These are phyloP conservation scores for Flaveria sonorensis DNA, from an alignment of 129 eudicot genomes.

Conservation along the genomic window DNA sequence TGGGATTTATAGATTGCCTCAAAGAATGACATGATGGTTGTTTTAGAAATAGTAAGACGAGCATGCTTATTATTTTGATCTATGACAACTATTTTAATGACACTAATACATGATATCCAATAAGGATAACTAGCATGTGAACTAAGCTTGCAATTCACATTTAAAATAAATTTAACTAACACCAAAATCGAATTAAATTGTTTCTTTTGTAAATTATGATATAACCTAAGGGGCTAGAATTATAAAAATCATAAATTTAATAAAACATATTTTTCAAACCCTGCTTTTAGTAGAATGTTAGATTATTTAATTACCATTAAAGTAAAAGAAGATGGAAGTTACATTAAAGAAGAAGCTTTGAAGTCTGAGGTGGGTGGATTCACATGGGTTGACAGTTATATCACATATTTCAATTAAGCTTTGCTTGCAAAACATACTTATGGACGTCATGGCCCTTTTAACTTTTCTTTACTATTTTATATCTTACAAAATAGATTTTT, in stretches of 20 bases:
- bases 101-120: too few relatives aligned
- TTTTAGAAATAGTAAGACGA: too few relatives aligned
- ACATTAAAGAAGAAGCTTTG: conserved; percentile 12
- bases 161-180: too few relatives aligned
- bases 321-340: conserved; percentile 1
- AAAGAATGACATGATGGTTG: too few relatives aligned
- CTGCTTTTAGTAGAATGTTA: background rate
- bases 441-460: conserved; percentile 22
- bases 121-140: too few relatives aligned
- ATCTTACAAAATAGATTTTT: background rate
- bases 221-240: too few relatives aligned
- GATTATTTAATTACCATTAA: background rate
- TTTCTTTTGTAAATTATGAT: too few relatives aligned
- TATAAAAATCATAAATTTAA: background rate
- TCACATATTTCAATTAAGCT: conserved; percentile 30
- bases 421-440: conserved; percentile 46
- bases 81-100: too few relatives aligned
- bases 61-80: too few relatives aligned
- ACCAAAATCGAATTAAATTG: too few relatives aligned
- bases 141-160: too few relatives aligned
- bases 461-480: background rate
- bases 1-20: too few relatives aligned
- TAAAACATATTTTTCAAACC: background rate
- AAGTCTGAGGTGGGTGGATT: conserved; percentile 30
- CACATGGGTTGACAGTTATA: conserved; percentile 38